Base-by-base conservation (phyloP, 2,329 filamentous ascomycete genomes). In the Aspergillus luchuensis region DNA sequence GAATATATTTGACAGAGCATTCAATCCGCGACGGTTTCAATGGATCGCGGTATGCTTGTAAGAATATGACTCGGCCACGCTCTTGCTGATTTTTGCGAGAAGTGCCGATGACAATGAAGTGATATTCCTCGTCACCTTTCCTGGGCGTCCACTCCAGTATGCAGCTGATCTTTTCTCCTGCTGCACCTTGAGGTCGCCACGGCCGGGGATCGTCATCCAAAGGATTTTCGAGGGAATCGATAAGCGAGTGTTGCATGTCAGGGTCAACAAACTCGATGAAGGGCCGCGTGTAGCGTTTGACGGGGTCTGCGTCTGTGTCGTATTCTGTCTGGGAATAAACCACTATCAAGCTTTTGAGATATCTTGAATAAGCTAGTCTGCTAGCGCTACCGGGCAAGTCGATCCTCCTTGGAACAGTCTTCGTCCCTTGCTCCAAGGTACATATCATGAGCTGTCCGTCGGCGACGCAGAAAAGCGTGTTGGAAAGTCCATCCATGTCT, bases 281-380 rank as follows among this genome's bases (percentile, higher is more conserved):
- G 33, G 77, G 72, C 17, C 72, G 72, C 17, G 67, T 72, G 36
- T 69, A 73, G 23, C 72, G 71, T 41, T 68, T 71, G 56, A 73
- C 69, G 13, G 72, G 72, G 25, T 68, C 65, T 36, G 66, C 53
- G 5, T 69, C 69, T 6, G 66, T 63, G 23, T 74, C 68, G 5
- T 66, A 60, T 49, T 72, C 68, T 3, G 66, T 68, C 19, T 66
- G 66, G 39, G 69, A 73, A 61, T 79, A 83, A 21, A 81, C 81
- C 11, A 84, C 79, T 33, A 86, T 77, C 28, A 87, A 74, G 61
- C 78, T 79, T 11, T 77, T 74, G 8, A 83, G 69, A 53, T 75
- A 72, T 11, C 73, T 68, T 8, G 82, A 80, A 67, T 83, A 84
- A 8, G 78, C 70, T 8, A 83, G 58, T 58, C 74, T 75, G 63